Base-by-base conservation (phyloP, 2,329 filamentous ascomycete genomes). In the Talaromyces rugulosus region DNA sequence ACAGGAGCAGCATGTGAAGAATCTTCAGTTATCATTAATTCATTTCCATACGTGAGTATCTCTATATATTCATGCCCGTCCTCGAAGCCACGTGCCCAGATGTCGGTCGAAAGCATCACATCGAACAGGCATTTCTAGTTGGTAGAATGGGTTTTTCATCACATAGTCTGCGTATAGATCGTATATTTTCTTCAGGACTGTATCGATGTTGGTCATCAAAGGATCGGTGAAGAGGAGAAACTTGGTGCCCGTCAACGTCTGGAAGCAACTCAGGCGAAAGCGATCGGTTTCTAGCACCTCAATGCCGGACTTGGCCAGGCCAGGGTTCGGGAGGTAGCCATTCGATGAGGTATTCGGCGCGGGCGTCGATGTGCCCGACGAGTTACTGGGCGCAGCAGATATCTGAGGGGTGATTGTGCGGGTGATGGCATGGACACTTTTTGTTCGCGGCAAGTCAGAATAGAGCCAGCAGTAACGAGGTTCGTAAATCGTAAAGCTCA, bases 111-210 rank as follows among this genome's bases (percentile, higher is more conserved):
- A 99, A 69, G 92, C 90, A 73, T 98, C 95, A 78, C 95, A 96
- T 64, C 95, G 84, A 59, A 99, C 87, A 6, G 95, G 95, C 93
- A 98, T 99, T 80, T 99, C 95, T 62, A 96, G 83, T 72, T 95
- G 93, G 79, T 98, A 98, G 74, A 99, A 99, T 0, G 95, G 95
- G 76, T 99, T 99, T 83, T 98, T 99, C 92, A 97, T 98, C 68
- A 99, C 95, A 75, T 91, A 98, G 77, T 99, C 95, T 57, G 91
- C 86, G 80, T 98, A 99, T 58, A 98, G 80, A 75, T 98, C 95
- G 75, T 99, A 98, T 70, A 97, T 89, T 75, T 87, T 89, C 73
- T 87, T 85, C 68, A 96, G 88, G 52, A 94, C 89, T 12, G 86
- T 83, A 70, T 98, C 95, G 44, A 96, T 88, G 71, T 96, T 96